phyloP scores from a whole-genome alignment of 2,329 filamentous ascomycete species.

The Botrytis squamosa region DNA sequence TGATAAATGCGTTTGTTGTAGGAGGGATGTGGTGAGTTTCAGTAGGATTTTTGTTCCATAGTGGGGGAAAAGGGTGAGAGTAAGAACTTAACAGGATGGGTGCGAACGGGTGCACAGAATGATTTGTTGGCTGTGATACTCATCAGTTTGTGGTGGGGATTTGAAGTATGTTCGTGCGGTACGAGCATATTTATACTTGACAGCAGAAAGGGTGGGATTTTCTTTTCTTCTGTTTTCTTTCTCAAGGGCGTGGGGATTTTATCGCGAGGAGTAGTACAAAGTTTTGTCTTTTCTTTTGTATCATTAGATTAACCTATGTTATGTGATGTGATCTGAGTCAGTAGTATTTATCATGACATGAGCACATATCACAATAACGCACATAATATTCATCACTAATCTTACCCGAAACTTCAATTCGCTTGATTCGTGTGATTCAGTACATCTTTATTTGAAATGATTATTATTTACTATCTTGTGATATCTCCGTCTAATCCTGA shows the following conservation, averaged over 20 bases:
- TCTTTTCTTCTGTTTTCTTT: neutral
- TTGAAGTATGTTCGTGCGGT: neutral
- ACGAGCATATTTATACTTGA: neutral
- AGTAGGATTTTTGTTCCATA: conserved; percentile 83
- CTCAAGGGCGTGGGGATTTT: neutral
- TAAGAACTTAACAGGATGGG: too few species aligned
- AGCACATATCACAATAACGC: neutral
- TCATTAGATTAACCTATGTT: neutral
- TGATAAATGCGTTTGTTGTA: conserved; percentile 91
- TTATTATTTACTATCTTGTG: neutral
- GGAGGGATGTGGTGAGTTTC: conserved; percentile 84
- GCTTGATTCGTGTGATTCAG: neutral
- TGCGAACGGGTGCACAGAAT: neutral
- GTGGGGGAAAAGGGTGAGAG: neutral
- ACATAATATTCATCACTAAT: neutral
- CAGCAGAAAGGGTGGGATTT: neutral
- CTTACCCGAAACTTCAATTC: neutral
- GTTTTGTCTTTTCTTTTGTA: neutral
- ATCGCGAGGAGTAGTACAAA: neutral
- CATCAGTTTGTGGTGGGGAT: neutral
- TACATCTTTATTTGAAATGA: neutral
- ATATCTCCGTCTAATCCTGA: neutral
- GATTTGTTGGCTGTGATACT: neutral
- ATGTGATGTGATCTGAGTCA: neutral
- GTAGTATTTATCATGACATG: neutral